phyloP scores from a whole-genome alignment of 1,284 basidiomycete species.

The Pseudozyma pruni region DNA sequence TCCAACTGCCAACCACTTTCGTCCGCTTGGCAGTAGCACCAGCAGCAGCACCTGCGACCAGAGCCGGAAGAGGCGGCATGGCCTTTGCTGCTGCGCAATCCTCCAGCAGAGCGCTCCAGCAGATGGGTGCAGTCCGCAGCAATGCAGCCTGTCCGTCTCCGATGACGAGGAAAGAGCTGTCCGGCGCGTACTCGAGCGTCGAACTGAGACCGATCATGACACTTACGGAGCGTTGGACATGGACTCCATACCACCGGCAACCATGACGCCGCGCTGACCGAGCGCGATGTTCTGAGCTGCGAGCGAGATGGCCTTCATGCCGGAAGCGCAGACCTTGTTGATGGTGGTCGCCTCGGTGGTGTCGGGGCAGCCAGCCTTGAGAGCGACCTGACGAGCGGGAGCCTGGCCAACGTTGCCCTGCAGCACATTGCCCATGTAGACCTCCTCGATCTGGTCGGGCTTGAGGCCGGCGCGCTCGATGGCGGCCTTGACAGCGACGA shows the following conservation, averaged over 20 bases:
- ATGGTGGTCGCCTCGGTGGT: slow-evolving; percentile 96
- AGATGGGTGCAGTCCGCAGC: too few relatives aligned
- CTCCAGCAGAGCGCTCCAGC: too few relatives aligned
- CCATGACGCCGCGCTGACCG: slow-evolving; percentile 69
- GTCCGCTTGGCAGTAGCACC: neutral
- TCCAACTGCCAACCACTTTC: neutral
- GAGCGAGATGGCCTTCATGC: slow-evolving; percentile 70
- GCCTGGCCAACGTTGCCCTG: slow-evolving; percentile 69
- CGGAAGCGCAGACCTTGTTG: slow-evolving; percentile 76
- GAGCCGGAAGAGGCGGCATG: too few relatives aligned
- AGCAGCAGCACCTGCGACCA: neutral
- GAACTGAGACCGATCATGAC: too few relatives aligned
- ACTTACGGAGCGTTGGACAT: slow-evolving; percentile 70
- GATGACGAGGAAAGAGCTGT: too few relatives aligned
- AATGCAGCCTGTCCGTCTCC: too few relatives aligned
- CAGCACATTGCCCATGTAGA: slow-evolving; percentile 87
- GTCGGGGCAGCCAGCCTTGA: slow-evolving; percentile 87
- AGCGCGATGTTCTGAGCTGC: slow-evolving; percentile 70
- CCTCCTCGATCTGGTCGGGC: slow-evolving; percentile 85
- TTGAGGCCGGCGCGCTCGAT: slow-evolving; percentile 81
- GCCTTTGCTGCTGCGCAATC: too few relatives aligned
- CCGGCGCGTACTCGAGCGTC: too few relatives aligned
- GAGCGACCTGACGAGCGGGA: slow-evolving; percentile 71
- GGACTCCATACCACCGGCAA: slow-evolving; percentile 71
- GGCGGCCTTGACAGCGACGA: slow-evolving; percentile 85